Base-by-base conservation (phyloP, 2,329 filamentous ascomycete species). In the Talaromyces sp. region DNA sequence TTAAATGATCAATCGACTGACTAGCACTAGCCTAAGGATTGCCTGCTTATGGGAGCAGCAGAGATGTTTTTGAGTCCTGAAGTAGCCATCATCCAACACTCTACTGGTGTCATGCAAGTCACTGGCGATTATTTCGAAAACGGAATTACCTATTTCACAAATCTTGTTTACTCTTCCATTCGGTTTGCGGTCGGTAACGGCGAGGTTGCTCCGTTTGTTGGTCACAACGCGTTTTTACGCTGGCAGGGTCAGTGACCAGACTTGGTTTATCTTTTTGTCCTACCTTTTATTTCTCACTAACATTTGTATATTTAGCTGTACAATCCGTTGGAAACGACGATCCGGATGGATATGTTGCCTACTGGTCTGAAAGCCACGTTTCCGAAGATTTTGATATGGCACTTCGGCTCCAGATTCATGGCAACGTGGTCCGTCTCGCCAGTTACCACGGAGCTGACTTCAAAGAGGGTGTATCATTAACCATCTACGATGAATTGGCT, bases 401-500 rank as follows among this genome's bases (percentile, higher is more conserved):
- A 14, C 82, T 93, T 0, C 87, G 90, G 37, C 82, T 92, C 3
- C 90, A 93, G 75, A 87, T 86, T 68, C 81, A 80, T n/a, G 89
- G 89, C 27, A 90, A 89, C 75, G 82, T 87, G 41, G 85, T 91
- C 52, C 88, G 90, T 16, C 81, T 92, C 0, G 90, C 86, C 11
- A 84, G 87, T 0, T 92, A 90, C 78, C 86, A 88, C 61, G 85
- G 85, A 39, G 85, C 87, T 5, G 89, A 86, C 4, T 92, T 92
- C 78, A 87, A 91, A 71, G 91, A 94, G 75, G 91, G 91, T 69
- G 91, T 94, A 63, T 93, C 91, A 1, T 81, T 94, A 64, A 94
- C 91, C 0, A 90, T 94, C 11, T 93, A 94, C 73, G 91, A 93
- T 77, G 91, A 94, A 76, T 83, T 94, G 66, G 89, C 90, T 2